These are phyloP conservation scores for Lasiosphaeria hispida DNA, from an alignment of 495 filamentous ascomycete species.

Conservation along the genomic window DNA sequence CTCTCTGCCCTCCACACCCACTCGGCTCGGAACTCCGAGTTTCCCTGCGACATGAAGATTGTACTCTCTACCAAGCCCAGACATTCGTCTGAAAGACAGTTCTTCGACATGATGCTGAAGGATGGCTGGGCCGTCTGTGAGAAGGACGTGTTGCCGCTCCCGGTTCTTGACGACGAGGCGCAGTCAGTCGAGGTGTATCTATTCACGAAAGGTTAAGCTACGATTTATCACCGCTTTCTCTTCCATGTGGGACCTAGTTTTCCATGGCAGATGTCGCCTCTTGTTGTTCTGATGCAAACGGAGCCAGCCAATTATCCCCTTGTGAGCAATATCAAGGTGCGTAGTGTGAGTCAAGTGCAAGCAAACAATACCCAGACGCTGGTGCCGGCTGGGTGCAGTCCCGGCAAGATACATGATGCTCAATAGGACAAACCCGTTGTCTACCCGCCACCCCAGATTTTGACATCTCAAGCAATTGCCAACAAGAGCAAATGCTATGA, in stretches of 20 bases:
- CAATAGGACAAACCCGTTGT: too few relatives aligned
- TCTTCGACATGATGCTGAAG: constrained; percentile 72
- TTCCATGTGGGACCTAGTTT: neutral
- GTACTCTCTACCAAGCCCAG: constrained; percentile 80
- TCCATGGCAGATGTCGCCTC: neutral
- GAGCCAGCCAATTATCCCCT: neutral
- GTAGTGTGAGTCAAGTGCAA: neutral
- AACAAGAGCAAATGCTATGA: too few relatives aligned
- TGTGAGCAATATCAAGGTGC: neutral
- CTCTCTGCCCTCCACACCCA: constrained; percentile 51
- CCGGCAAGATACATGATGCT: too few relatives aligned
- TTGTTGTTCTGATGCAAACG: neutral
- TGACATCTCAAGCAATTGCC: too few relatives aligned
- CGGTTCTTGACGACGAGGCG: constrained; percentile 54
- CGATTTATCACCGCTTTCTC: neutral
- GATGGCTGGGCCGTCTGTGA: constrained; percentile 53
- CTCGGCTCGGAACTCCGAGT: constrained; percentile 15
- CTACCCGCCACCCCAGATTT: too few relatives aligned
- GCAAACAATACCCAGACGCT: too few relatives aligned
- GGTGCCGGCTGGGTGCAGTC: too few relatives aligned
- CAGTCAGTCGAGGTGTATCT: constrained; percentile 63
- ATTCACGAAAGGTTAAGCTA: constrained; percentile 26
- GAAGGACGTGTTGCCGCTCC: constrained; percentile 51
- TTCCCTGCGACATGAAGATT: constrained; percentile 38
- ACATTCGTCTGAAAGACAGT: constrained; percentile 75